These are phyloP conservation scores for Pluteus cervinus DNA, from an alignment of 768 basidiomycete species.

Conservation along the genomic window DNA sequence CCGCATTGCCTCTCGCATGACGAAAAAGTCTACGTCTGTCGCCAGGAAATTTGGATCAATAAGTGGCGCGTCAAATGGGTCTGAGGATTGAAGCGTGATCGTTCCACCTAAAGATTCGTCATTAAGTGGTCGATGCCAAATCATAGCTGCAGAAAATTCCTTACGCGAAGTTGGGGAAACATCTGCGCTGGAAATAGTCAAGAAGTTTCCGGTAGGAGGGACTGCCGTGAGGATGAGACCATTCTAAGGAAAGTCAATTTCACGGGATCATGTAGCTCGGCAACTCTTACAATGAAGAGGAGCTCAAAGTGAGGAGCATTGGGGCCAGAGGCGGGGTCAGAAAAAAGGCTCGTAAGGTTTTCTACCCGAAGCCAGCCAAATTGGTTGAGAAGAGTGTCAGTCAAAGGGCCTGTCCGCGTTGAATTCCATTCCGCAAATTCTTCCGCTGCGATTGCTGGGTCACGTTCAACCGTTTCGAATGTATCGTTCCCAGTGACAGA, in stretches of 20 bases:
- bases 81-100: slow-evolving; percentile 8
- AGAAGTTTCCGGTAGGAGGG: slow-evolving; percentile 2
- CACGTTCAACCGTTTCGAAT: neutral
- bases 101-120: slow-evolving; percentile 1
- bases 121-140: neutral
- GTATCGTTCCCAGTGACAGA: neutral
- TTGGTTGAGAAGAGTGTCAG: neutral
- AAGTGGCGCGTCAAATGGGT: slow-evolving; percentile 10
- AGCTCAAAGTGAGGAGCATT: slow-evolving; percentile 8
- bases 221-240: neutral
- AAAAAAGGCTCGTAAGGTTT: slow-evolving; percentile 3
- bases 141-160: neutral
- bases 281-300: slow-evolving; percentile 2
- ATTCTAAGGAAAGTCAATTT: neutral
- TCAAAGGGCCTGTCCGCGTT: slow-evolving; percentile 10
- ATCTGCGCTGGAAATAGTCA: slow-evolving; percentile 2
- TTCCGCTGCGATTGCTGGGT: neutral
- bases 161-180: slow-evolving; percentile 3
- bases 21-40: slow-evolving; percentile 6
- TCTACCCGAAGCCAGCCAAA: slow-evolving; percentile 7
- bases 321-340: slow-evolving; percentile 8
- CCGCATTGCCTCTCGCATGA: slow-evolving; percentile 10
- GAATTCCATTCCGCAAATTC: slow-evolving; percentile 10
- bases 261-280: neutral
- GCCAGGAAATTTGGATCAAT: slow-evolving; percentile 11